Evolutionary conservation across 2,329 filamentous ascomycete genomes (phyloP).

Genomic region (Diaporthe caulivora): DNA sequence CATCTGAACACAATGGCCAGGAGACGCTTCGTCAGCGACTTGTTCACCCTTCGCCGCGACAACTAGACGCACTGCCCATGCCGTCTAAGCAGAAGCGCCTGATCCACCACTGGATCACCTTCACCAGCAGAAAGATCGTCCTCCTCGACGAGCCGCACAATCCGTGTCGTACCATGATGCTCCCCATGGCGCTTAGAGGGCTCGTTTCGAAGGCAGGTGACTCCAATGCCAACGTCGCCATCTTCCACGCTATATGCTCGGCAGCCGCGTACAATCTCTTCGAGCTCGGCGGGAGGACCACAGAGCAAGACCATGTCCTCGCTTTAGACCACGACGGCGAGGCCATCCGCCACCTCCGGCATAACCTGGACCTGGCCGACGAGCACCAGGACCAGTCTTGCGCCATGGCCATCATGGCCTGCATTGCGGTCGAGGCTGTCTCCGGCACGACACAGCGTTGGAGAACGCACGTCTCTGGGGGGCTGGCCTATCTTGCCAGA

Average conservation of each 20-base stretch:
- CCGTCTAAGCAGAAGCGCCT: slow-evolving; percentile 42
- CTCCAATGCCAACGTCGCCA: slow-evolving; percentile 43
- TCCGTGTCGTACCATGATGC: slow-evolving; percentile 45
- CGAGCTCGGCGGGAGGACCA: slow-evolving; percentile 50
- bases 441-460: slow-evolving; percentile 43
- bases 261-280: slow-evolving; percentile 55
- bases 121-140: slow-evolving; percentile 44
- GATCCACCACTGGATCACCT: slow-evolving; percentile 46
- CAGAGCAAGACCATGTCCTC: slow-evolving; percentile 40
- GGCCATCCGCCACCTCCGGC: slow-evolving; percentile 43
- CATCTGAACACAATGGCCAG: slow-evolving; percentile 29
- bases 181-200: slow-evolving; percentile 45
- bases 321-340: slow-evolving; percentile 43
- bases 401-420: slow-evolving; percentile 56
- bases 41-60: slow-evolving; percentile 28
- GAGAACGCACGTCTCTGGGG: slow-evolving; percentile 44
- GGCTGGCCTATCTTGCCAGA: slow-evolving; percentile 41
- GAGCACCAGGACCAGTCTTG: slow-evolving; percentile 49
- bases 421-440: slow-evolving; percentile 47
- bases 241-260: slow-evolving; percentile 49
- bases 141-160: slow-evolving; percentile 45
- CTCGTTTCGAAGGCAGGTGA: slow-evolving; percentile 39
- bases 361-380: slow-evolving; percentile 42
- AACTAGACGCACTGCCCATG: slow-evolving; percentile 42
- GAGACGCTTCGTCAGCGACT: slow-evolving; percentile 25